phyloP scores from a whole-genome alignment of 2,329 filamentous ascomycete genomes.

The Elsinoe batatas region DNA sequence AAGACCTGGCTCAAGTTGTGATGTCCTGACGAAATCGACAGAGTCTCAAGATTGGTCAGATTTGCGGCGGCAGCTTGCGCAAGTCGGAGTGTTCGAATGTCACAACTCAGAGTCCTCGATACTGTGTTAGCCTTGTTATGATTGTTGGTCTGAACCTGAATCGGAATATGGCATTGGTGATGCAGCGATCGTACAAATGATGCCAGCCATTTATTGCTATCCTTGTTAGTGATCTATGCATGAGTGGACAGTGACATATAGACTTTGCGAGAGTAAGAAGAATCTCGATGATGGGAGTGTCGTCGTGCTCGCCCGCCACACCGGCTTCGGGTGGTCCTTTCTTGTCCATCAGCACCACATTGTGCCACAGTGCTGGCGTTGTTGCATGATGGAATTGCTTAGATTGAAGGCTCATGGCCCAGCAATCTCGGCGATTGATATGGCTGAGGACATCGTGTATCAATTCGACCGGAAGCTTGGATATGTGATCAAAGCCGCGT shows the following conservation, averaged over 20 bases:
- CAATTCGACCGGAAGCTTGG: background rate
- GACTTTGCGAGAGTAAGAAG: background rate
- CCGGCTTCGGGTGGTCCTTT: background rate
- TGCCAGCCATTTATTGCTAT: background rate
- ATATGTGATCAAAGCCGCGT: background rate
- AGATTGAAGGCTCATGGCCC: background rate
- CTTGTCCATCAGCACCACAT: background rate
- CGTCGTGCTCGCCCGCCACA: background rate
- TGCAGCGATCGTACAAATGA: background rate
- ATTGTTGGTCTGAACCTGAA: background rate
- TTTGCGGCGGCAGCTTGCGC: background rate
- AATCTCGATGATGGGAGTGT: background rate
- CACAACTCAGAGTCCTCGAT: background rate
- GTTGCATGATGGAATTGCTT: background rate
- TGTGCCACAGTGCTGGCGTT: background rate
- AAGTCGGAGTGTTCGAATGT: background rate
- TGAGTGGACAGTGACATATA: background rate
- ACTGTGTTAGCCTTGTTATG: background rate
- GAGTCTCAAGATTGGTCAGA: background rate
- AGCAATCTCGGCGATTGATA: background rate
- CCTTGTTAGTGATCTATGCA: background rate
- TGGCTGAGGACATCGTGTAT: background rate
- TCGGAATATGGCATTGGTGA: background rate
- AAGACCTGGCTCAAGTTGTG: background rate
- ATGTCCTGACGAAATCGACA: background rate